phyloP scores from a whole-genome alignment of 1,139 yeast genomes.

The Ogataea hybrid region DNA sequence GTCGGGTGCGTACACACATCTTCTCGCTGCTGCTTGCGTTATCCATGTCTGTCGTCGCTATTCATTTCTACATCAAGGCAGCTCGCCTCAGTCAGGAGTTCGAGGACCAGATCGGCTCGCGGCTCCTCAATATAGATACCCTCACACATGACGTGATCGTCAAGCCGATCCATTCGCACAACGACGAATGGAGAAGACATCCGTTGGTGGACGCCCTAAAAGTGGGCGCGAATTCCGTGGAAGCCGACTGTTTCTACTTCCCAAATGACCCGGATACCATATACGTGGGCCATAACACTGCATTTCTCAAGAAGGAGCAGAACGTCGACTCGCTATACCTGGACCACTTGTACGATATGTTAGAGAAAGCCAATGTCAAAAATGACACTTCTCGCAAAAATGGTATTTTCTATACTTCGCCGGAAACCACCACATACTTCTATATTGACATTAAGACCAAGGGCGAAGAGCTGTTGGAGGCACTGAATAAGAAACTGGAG shows the following conservation, averaged over 20 bases:
- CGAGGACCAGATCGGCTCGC: constrained; percentile 2
- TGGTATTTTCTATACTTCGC: constrained; percentile 45
- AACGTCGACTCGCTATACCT: constrained; percentile 55
- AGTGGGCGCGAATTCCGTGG: constrained; percentile 60
- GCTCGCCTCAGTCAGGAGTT: constrained; percentile 4
- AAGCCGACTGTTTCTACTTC: constrained; percentile 65
- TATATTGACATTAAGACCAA: constrained; percentile 50
- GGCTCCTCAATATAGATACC: constrained; percentile 3
- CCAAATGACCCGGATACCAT: constrained; percentile 36
- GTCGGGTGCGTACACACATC: neutral
- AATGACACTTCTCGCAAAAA: constrained; percentile 10
- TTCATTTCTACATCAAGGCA: constrained; percentile 5
- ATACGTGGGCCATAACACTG: constrained; percentile 67
- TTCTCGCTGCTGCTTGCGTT: constrained; percentile 8
- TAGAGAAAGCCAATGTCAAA: constrained; percentile 42
- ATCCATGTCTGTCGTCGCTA: constrained; percentile 3
- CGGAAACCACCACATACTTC: constrained; percentile 40
- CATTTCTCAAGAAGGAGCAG: constrained; percentile 41
- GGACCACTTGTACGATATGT: constrained; percentile 47
- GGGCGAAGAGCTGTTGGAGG: constrained; percentile 34
- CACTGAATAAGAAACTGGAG: constrained; percentile 35
- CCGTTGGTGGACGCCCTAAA: constrained; percentile 65
- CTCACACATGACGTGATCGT: constrained; percentile 50
- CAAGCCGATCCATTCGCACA: constrained; percentile 65
- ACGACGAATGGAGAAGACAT: constrained; percentile 66